Conservation (phyloP, 2,329 filamentous ascomycete genomes). For the Venturia carpophila region DNA sequence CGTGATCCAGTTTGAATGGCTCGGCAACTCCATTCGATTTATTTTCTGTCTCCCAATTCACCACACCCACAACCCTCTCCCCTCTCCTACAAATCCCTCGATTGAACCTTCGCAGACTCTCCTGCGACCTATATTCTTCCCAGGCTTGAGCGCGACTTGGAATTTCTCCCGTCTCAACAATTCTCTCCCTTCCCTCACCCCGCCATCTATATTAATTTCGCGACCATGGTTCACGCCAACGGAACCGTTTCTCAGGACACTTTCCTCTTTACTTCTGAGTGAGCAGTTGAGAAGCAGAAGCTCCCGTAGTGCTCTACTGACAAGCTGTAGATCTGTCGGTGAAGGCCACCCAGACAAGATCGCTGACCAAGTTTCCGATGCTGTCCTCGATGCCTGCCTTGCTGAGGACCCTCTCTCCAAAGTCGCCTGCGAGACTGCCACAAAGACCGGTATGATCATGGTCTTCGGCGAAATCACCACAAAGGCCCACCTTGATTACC, state of each 20-base stretch:
- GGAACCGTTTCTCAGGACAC: constrained; percentile 22
- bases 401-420: constrained; percentile 93
- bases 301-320: neutral
- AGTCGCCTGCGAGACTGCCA: constrained; percentile 96
- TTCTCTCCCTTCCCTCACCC: neutral
- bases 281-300: neutral
- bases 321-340: constrained; percentile 34
- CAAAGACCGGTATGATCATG: constrained; percentile 99
- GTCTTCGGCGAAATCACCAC: constrained; percentile 79
- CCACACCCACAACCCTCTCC: neutral
- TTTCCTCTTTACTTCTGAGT: constrained; percentile 44
- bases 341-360: constrained; percentile 64
- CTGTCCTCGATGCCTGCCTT: constrained; percentile 96
- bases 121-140: neutral
- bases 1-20: neutral
- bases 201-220: constrained; percentile 15
- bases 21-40: no score
- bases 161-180: neutral
- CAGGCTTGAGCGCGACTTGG: neutral
- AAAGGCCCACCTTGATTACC: constrained; percentile 93
- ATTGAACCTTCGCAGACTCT: neutral
- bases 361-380: constrained; percentile 93
- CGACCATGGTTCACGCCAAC: constrained; percentile 26
- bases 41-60: neutral
- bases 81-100: neutral